These are phyloP conservation scores for Cercospora sp. DNA, from an alignment of 2,329 filamentous ascomycete genomes.

Conservation along the genomic window DNA sequence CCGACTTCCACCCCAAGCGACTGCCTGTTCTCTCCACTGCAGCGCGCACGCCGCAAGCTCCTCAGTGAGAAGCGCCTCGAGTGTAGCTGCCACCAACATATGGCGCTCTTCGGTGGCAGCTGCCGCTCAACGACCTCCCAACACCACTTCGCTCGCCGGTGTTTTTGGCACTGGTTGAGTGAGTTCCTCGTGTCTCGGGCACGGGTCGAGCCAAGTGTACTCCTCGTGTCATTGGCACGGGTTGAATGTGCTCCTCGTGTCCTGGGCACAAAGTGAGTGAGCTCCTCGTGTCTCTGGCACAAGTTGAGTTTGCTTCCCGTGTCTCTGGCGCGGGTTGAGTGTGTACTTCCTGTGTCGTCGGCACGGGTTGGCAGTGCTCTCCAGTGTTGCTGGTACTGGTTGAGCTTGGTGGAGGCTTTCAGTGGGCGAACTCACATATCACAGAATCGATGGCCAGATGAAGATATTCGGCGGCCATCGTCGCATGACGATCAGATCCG, in stretches of 20 bases:
- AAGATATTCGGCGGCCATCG: not conserved
- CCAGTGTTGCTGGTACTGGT: not conserved
- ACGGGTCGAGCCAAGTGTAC: not conserved
- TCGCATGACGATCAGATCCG: not conserved
- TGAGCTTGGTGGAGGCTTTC: not conserved
- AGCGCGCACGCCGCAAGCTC: not conserved
- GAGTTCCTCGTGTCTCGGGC: not conserved
- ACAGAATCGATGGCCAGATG: not conserved
- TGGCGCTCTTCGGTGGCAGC: not conserved
- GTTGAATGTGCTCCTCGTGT: too few species aligned
- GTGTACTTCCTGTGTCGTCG: not conserved
- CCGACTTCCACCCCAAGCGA: too few species aligned
- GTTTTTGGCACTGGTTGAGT: too few species aligned
- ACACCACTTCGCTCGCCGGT: too few species aligned
- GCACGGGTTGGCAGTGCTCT: not conserved
- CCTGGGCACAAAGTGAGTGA: too few species aligned
- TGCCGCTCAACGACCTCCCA: too few species aligned
- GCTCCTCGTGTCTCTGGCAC: too few species aligned
- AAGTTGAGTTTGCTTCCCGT: too few species aligned
- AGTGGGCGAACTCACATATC: not conserved
- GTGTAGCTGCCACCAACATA: not conserved
- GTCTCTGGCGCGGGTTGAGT: not conserved
- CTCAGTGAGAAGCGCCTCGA: not conserved
- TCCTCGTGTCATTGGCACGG: not conserved
- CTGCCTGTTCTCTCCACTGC: too few species aligned